Evolutionary conservation across 2,329 filamentous ascomycete species (phyloP), one percentile per base, ranked within the genome.

Genomic region (Cercospora janseana): DNA sequence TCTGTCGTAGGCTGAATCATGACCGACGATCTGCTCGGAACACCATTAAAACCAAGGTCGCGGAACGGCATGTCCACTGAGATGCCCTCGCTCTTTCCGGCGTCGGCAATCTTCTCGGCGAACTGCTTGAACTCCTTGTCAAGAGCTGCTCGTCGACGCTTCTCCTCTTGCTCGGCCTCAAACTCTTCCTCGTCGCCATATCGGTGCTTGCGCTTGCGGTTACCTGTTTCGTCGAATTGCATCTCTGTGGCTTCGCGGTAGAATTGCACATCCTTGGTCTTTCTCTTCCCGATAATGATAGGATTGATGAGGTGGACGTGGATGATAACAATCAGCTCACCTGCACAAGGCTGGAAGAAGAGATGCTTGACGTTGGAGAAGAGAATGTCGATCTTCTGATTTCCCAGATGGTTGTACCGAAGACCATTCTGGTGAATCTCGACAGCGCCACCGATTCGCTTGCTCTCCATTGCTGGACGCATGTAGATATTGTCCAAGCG

Each of bases 391-490:
- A 98, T 88, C 62, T 86, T 82, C 61, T 93, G 87, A 83, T 57
- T 94, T 84, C 57, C 94, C 75, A 46, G 87, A 87, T 74, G 92
- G 79, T 69, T 66, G 70, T 98, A 98, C 54, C 93, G 88, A 51
- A 98, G 87, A 91, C 93, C 93, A 64, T 98, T 98, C 66, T 97
- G 91, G 71, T 98, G 93, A 43, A 98, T 96, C 71, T 97, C 92
- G 29, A 98, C 85, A 67, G 93, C 90, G 64, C 93, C 93, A 35
- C 93, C 88, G 23, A 98, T 88, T 63, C 93, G 89, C 74, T 98
- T 98, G 63, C 91, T 91, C 71, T 98, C 93, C 77, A 97, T 85
- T 0, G 90, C 89, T 42, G 93, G 93, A 50, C 93, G 88, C 60
- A 98, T 88, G 69, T 92, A 98, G 62, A 98, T 89, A 67, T 96